A percentile compares a stretch with the other conserved stretches of the same genome.
Conservation (phyloP, 176 grass and related monocot genomes). For the Cenchrus americanus region DNA sequence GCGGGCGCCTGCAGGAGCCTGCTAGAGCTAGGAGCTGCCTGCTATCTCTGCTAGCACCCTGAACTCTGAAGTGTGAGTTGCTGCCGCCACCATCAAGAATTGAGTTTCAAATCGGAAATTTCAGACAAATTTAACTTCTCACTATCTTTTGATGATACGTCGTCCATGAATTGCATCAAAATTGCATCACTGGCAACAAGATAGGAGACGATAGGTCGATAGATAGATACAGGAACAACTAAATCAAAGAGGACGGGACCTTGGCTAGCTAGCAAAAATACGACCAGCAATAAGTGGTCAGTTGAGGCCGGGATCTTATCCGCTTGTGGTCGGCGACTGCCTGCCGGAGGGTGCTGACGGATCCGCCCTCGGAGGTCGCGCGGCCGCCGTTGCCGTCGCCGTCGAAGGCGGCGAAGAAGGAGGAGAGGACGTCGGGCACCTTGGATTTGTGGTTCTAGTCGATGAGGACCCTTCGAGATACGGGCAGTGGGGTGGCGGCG, state of each 20-base stretch:
- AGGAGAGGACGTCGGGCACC: slow-evolving; percentile 67
- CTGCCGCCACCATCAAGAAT: background rate
- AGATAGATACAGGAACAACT: slow-evolving; percentile 40
- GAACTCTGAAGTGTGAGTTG: too few species aligned
- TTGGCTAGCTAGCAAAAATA: background rate
- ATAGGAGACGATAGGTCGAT: background rate
- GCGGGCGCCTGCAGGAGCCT: too few species aligned
- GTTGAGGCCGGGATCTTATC: slow-evolving; percentile 55
- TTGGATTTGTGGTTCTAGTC: slow-evolving; percentile 86
- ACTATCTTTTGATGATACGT: background rate
- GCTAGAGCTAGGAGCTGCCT: too few species aligned
- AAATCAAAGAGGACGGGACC: background rate
- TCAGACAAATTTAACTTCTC: slow-evolving; percentile 13
- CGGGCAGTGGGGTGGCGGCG: too few species aligned
- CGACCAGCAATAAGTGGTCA: background rate
- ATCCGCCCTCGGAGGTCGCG: slow-evolving; percentile 48
- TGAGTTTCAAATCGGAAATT: background rate
- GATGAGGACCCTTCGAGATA: slow-evolving; percentile 43
- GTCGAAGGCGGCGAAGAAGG: slow-evolving; percentile 55
- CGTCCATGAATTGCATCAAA: slow-evolving; percentile 13
- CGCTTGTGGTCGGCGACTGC: slow-evolving; percentile 59
- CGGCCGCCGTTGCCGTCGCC: slow-evolving; percentile 27
- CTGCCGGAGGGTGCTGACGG: slow-evolving; percentile 48
- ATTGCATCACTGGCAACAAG: slow-evolving; percentile 19
- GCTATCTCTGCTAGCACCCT: too few species aligned